These are phyloP conservation scores for Backusella morwellensis DNA, from an alignment of 192 early-diverging fungal genomes.

Conservation along the genomic window DNA sequence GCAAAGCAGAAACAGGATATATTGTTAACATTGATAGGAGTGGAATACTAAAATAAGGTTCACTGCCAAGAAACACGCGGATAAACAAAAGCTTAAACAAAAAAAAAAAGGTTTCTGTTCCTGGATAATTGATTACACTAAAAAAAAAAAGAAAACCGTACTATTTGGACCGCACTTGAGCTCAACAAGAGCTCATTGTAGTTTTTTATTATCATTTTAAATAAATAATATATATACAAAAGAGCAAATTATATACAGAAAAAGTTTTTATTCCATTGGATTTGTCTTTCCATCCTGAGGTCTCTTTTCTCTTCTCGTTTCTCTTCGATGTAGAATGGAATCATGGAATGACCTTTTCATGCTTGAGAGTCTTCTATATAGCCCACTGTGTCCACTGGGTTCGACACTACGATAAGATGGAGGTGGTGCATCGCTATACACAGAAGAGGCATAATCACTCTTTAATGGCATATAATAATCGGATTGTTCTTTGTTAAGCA, in stretches of 20 bases:
- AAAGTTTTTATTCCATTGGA: conserved; percentile 19
- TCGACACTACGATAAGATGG: not conserved
- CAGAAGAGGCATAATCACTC: not conserved
- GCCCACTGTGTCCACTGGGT: not conserved
- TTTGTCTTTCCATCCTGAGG: conserved; percentile 35
- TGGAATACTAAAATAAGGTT: too few relatives aligned
- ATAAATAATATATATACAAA: not conserved
- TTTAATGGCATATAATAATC: not conserved
- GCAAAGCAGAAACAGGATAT: too few relatives aligned
- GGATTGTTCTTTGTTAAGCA: not conserved
- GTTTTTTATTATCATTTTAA: too few relatives aligned
- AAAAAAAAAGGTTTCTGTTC: not conserved
- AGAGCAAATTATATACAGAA: not conserved
- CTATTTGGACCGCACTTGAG: too few relatives aligned
- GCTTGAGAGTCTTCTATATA: not conserved
- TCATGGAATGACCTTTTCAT: conserved; percentile 2
- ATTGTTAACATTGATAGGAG: too few relatives aligned
- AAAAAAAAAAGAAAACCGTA: not conserved
- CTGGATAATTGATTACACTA: not conserved
- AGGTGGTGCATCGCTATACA: not conserved
- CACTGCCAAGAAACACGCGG: not conserved
- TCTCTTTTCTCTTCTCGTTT: conserved; percentile 17
- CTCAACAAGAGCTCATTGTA: too few relatives aligned
- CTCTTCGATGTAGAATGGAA: not conserved
- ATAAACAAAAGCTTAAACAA: not conserved